phyloP scores from a whole-genome alignment of 1,139 yeast species.

The Pichia sp. region DNA sequence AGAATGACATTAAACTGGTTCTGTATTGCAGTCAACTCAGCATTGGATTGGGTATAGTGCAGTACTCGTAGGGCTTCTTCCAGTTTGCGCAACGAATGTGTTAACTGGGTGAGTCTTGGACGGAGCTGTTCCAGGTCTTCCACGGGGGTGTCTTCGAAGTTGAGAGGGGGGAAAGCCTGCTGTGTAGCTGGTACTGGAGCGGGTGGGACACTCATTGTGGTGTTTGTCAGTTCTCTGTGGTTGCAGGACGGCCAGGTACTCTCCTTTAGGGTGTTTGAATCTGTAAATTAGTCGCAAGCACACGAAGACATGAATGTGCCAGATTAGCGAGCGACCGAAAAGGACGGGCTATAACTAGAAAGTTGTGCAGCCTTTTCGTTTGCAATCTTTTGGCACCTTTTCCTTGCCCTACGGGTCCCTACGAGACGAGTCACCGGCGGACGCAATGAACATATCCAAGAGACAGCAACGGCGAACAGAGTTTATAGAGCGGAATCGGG shows the following conservation, averaged over 20 bases:
- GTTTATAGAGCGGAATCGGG: not conserved
- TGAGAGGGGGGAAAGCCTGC: slow-evolving; percentile 1
- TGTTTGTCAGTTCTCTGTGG: not conserved
- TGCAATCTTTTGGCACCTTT: no score
- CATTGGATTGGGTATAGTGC: slow-evolving; percentile 4
- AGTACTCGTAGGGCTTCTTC: slow-evolving; percentile 35
- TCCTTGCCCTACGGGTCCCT: no score
- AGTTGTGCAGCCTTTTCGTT: no score
- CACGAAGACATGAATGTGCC: not conserved
- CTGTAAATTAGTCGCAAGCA: no score
- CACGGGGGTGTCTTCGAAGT: slow-evolving; percentile 9
- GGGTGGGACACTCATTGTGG: not conserved
- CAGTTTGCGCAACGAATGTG: slow-evolving; percentile 43
- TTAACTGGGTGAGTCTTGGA: slow-evolving; percentile 52
- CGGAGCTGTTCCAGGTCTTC: slow-evolving; percentile 48
- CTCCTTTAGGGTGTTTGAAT: no score
- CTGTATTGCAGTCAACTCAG: slow-evolving; percentile 45
- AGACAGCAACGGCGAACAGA: slow-evolving; percentile 4
- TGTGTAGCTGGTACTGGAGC: not conserved
- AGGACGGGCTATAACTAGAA: not conserved
- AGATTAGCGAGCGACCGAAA: not conserved
- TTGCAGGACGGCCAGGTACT: no score
- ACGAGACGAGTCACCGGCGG: no score
- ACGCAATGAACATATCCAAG: not conserved
- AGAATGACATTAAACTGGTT: slow-evolving; percentile 79